A percentile compares a stretch with the other conserved stretches of the same genome.
These are phyloP conservation scores for Dictyostelium capitatum DNA, from an alignment of 78 protist genomes.

Conservation along the genomic window DNA sequence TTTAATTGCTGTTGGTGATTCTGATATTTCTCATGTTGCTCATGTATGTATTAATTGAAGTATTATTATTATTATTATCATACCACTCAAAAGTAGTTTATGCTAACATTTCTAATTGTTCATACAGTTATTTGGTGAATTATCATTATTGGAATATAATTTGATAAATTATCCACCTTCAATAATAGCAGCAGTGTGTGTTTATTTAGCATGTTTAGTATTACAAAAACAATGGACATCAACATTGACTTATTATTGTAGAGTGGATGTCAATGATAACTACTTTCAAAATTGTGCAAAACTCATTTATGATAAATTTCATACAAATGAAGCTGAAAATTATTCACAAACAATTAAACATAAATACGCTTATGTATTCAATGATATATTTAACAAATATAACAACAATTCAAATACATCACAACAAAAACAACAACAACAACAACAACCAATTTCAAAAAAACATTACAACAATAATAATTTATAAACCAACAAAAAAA, in stretches of 20 bases:
- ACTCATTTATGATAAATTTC: conserved; percentile 29
- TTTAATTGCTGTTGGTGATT: conserved; percentile 42
- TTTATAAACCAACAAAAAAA: no score
- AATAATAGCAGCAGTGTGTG: conserved; percentile 63
- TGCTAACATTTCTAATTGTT: neutral
- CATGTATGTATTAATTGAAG: no score
- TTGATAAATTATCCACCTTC: conserved; percentile 52
- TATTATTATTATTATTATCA: no score
- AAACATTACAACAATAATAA: no score
- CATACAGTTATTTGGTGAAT: conserved; percentile 57
- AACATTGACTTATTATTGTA: conserved; percentile 45
- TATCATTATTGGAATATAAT: conserved; percentile 54
- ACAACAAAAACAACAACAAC: no score
- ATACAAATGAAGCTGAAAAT: neutral
- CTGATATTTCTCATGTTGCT: conserved; percentile 23
- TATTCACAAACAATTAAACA: conserved; percentile 8
- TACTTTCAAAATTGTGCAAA: conserved; percentile 32
- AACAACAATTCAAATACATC: neutral
- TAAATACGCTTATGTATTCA: conserved; percentile 32
- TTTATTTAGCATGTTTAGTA: conserved; percentile 52
- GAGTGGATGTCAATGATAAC: conserved; percentile 32
- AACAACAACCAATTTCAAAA: no score
- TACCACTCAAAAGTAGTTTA: no score
- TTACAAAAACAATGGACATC: conserved; percentile 41
- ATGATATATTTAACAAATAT: neutral